phyloP scores from a whole-genome alignment of 2,329 filamentous ascomycete species.

The Pestalotiopsis sp. region DNA sequence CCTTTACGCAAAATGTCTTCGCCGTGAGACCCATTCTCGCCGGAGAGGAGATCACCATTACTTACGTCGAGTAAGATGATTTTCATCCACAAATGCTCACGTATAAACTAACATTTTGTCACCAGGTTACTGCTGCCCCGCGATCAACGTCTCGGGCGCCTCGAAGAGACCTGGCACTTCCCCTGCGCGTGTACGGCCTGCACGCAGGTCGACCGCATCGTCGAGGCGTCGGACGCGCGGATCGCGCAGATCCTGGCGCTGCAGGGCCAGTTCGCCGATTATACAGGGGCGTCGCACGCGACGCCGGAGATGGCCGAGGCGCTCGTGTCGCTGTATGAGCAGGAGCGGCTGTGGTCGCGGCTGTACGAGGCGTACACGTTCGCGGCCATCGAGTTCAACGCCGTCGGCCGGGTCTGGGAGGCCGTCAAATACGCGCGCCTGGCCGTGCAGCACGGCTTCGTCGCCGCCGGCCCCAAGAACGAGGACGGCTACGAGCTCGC shows the following conservation, averaged over 20 bases:
- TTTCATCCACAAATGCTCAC: neutral
- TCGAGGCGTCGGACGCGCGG: constrained; percentile 33
- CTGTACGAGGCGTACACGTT: constrained; percentile 36
- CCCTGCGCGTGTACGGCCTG: constrained; percentile 37
- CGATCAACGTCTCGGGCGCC: constrained; percentile 26
- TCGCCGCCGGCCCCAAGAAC: constrained; percentile 28
- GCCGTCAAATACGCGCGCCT: constrained; percentile 38
- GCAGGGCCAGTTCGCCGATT: constrained; percentile 34
- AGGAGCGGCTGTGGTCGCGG: constrained; percentile 37
- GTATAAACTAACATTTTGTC: neutral
- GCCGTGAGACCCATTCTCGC: constrained; percentile 36
- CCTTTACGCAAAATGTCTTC: constrained; percentile 35
- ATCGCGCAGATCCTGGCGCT: constrained; percentile 31
- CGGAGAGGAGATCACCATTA: constrained; percentile 42
- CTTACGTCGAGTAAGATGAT: constrained; percentile 35
- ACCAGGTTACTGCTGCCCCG: constrained; percentile 31
- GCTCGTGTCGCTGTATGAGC: constrained; percentile 36
- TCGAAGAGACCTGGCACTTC: constrained; percentile 38
- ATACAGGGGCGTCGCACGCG: constrained; percentile 26
- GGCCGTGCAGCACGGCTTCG: constrained; percentile 37
- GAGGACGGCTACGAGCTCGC: constrained; percentile 34
- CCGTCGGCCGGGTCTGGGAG: constrained; percentile 36
- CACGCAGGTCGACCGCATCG: constrained; percentile 24
- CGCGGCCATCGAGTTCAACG: constrained; percentile 40
- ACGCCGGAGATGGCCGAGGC: constrained; percentile 36